Base-by-base conservation (phyloP, 2,329 filamentous ascomycete species). In the Stagonosporopsis tanaceti region DNA sequence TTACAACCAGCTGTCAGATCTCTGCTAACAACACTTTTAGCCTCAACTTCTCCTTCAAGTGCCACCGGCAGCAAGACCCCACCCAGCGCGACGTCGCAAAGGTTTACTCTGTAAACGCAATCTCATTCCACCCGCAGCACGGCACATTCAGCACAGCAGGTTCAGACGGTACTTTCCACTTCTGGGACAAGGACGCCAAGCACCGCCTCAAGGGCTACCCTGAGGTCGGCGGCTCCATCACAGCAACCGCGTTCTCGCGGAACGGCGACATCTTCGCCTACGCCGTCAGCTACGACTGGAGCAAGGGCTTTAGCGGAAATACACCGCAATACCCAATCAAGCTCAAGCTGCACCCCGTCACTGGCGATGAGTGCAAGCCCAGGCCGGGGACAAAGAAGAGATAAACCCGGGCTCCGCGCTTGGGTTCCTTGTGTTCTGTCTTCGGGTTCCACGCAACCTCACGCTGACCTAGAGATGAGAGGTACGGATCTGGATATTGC, bases 1-100 rank as follows among this genome's bases (percentile, higher is more conserved):
- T 20, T 50, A 17, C 20, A 8, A 24, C 7, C n/a, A 9, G 2
- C 39, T 14, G 2, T 38, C 17, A 15, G n/a, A 24, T 22, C 27
- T 24, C 28, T 41, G 38, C 28, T 69, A 66, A 71, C 58, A 6
- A 8, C 4, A 2, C 24, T n/a, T 12, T 4, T 27, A 78, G 76
- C 63, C 90, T 89, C 72, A 98, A 99, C 82, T 99, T 99, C 83
- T 97, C 92, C 39, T 99, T 99, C 87, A 98, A 98, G 80, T 99
- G 95, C 79, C 95, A 99, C 78, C 93, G 95, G 57, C 92, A 97
- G 69, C 86, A 87, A 5, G 87, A 90, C 1, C 80, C 87, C 55
- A 78, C 76, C 50, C 68, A 78, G 44, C 79, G 80, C 58, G 93
- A 92, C 77, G 81, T 89, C 63, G 92, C 91, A 68, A 95, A 94